Conservation (phyloP, 768 basidiomycete species). For the Plicaturopsis crispa region DNA sequence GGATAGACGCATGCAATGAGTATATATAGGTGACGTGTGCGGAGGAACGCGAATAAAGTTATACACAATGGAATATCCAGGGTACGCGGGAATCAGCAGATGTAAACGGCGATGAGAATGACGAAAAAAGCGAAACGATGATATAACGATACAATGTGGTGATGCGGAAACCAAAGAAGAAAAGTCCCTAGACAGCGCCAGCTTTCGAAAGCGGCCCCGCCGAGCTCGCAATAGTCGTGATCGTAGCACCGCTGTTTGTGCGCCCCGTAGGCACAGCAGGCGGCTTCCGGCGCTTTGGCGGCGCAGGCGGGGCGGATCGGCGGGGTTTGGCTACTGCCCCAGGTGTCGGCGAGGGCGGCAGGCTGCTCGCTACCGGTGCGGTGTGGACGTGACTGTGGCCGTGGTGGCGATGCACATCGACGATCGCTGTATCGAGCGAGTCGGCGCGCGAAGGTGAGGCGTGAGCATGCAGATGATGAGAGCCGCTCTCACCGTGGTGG, state of each 20-base stretch:
- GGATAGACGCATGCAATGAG: no score
- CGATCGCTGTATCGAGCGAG: conserved; percentile 16
- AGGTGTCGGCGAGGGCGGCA: conserved; percentile 12
- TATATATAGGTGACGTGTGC: no score
- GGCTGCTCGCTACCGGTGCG: conserved; percentile 10
- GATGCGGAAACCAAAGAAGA: no score
- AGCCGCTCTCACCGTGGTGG: conserved; percentile 2
- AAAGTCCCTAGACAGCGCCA: no score
- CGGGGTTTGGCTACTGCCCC: conserved; percentile 23
- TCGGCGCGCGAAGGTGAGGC: conserved; percentile 6
- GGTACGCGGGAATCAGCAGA: no score
- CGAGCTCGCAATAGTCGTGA: conserved; percentile 41
- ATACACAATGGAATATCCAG: no score
- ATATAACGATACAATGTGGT: no score
- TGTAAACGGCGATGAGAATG: no score
- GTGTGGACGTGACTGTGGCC: conserved; percentile 8
- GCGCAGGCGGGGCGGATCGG: conserved; percentile 58
- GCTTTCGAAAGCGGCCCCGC: no score
- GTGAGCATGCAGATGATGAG: conserved; percentile 8
- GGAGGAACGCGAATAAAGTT: no score
- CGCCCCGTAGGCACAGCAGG: conserved; percentile 53
- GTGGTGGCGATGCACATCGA: conserved; percentile 15
- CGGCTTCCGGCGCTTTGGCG: conserved; percentile 61
- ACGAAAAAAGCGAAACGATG: no score
- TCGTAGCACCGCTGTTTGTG: conserved; percentile 44